Evolutionary conservation across 129 eudicot species (phyloP), one percentile per base, ranked within the genome.

Genomic region (Flaveria robusta): DNA sequence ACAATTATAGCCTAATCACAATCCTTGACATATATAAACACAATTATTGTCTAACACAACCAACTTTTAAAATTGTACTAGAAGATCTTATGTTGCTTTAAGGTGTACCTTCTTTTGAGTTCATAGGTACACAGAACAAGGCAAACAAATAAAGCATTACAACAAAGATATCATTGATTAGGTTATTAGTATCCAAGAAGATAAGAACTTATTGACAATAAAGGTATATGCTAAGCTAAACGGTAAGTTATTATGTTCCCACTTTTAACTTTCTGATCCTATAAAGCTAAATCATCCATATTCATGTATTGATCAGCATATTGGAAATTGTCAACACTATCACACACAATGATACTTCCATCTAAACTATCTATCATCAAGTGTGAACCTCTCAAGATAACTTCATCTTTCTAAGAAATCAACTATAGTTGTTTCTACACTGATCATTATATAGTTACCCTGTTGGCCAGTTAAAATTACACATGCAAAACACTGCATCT

Each of bases 371-470:
- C 14, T 27, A 29, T 62, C 71, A 34, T 77, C 68, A 66, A 77
- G 55, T 41, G 6, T 77, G 54, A 77, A n/a, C 18, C 64, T 41
- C 58, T 37, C 55, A 67, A 34, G 13, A 27, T 20, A 8, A 9
- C 37, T 54, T 77, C 27, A 37, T 67, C 26, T 66, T 62, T 39
- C 80, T 15, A 26, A 34, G 42, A 77, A 20, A 67, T 22, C 27
- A 24, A 41, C 31, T 23, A 58, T 24, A 11, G 18, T 24, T 41
- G 6, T 58, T 45, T 14, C 9, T 20, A 56, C 7, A 73, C 46
- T 24, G 19, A 42, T 7, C 77, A 72, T 72, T 19, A 73, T 15
- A 58, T 15, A 46, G 4, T 29, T 75, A 7, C 18, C 52, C 72
- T 64, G 22, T 19, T 64, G 26, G 47, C 39, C 31, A 47, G 37